Conservation (phyloP, 352 stramenopile genomes). For the Globisporangium iwayamae region DNA sequence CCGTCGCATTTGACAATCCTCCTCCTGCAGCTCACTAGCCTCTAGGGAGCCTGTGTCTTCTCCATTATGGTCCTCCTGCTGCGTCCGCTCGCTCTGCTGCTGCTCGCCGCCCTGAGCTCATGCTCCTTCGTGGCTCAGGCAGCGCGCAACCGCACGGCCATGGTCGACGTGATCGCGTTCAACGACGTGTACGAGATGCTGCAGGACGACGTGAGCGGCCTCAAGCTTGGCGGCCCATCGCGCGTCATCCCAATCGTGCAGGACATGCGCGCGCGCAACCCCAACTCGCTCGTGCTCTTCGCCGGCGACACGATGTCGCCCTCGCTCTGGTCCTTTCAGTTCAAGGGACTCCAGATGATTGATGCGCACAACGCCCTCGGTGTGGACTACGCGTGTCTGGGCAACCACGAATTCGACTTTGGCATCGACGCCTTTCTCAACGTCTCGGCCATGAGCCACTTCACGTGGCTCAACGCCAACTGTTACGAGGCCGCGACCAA, state of each 20-base stretch:
- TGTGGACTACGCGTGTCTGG: conserved; percentile 67
- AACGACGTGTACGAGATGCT: conserved; percentile 83
- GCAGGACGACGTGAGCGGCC: conserved; percentile 52
- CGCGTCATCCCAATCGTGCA: conserved; percentile 64
- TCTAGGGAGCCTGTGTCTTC: no score
- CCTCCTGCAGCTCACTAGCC: not conserved
- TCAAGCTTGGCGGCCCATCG: conserved; percentile 70
- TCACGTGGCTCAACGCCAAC: conserved; percentile 76
- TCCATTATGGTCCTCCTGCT: not conserved
- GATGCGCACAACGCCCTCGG: conserved; percentile 73
- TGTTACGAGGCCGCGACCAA: conserved; percentile 48
- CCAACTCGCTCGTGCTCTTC: conserved; percentile 75
- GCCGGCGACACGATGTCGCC: conserved; percentile 78
- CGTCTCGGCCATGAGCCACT: conserved; percentile 49
- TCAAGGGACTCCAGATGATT: conserved; percentile 79
- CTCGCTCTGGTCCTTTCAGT: conserved; percentile 77
- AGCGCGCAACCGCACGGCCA: conserved; percentile 37
- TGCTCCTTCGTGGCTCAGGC: not conserved
- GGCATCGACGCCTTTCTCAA: conserved; percentile 75
- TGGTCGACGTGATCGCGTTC: conserved; percentile 67
- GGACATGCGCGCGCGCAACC: conserved; percentile 49
- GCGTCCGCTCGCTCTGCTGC: not conserved
- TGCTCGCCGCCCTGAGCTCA: not conserved
- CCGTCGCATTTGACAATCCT: not conserved
- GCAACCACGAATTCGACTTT: conserved; percentile 84